Percentiles rank a stretch among this genome's conserved stretches.
Conservation (phyloP, 139 green algal species). For the Yamagishiella unicocca region DNA sequence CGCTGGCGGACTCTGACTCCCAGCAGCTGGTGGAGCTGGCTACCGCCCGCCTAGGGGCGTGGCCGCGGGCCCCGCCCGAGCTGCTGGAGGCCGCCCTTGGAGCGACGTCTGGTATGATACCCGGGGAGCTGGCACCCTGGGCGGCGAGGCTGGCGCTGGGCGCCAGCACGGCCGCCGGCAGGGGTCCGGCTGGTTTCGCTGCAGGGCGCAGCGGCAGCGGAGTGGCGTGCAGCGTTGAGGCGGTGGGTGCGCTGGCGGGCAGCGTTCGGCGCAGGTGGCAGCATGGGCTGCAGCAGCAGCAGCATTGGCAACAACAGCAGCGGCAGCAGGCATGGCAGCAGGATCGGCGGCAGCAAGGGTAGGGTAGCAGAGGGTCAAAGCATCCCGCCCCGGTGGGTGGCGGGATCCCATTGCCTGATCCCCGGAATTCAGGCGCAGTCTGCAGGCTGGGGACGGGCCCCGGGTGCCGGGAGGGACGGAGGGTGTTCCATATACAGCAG, state of each 20-base stretch:
- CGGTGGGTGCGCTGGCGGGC: conserved; percentile 9
- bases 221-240: conserved; percentile 14
- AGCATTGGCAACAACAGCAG: neutral
- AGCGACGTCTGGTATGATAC: neutral
- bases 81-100: neutral
- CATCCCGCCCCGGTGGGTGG: too few species aligned
- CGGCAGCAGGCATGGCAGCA: neutral
- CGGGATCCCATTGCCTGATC: too few species aligned
- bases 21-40: conserved; percentile 22
- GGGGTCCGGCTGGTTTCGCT: neutral
- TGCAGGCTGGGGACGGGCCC: too few species aligned
- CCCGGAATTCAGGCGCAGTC: too few species aligned
- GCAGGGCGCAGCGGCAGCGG: neutral
- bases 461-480: too few species aligned
- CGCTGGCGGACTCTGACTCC: conserved; percentile 5
- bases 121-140: conserved; percentile 28
- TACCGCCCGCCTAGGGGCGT: neutral
- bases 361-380: too few species aligned
- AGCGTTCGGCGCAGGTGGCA: conserved; percentile 21
- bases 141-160: conserved; percentile 18
- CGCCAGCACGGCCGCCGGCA: neutral
- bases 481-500: too few species aligned
- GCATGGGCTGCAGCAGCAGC: conserved; percentile 6
- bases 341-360: neutral
- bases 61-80: conserved; percentile 2